Conservation (phyloP, 129 eudicot species). For the Flaveria trinervia region DNA sequence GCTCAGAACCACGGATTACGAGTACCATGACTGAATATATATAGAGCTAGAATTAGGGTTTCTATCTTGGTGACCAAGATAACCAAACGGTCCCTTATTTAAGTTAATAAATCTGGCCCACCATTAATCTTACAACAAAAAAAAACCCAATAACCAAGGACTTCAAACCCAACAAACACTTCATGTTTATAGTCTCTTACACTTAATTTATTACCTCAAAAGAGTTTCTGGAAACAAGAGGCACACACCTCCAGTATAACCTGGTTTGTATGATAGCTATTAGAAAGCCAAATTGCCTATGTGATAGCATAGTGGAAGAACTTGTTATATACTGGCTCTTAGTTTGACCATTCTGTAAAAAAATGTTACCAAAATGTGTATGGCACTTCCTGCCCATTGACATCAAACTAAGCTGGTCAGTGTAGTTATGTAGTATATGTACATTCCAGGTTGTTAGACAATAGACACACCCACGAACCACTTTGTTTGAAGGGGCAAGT, state of each 20-base stretch:
- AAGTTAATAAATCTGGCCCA: too few relatives aligned
- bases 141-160: too few relatives aligned
- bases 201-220: neutral
- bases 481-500: conserved; percentile 1
- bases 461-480: neutral
- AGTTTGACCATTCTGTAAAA: neutral
- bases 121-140: too few relatives aligned
- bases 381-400: neutral
- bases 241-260: neutral
- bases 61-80: too few relatives aligned
- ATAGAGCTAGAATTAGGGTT: too few relatives aligned
- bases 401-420: neutral
- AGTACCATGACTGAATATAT: too few relatives aligned
- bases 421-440: neutral
- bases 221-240: neutral
- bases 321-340: neutral
- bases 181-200: neutral
- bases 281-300: neutral
- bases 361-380: neutral
- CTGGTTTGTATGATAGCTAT: neutral
- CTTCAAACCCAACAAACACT: neutral
- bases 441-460: neutral
- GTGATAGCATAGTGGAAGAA: neutral
- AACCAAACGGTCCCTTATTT: too few relatives aligned
- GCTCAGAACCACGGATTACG: too few relatives aligned